Evolutionary conservation across 129 eudicot genomes (phyloP).

Genomic region (Lonicera japonica): DNA sequence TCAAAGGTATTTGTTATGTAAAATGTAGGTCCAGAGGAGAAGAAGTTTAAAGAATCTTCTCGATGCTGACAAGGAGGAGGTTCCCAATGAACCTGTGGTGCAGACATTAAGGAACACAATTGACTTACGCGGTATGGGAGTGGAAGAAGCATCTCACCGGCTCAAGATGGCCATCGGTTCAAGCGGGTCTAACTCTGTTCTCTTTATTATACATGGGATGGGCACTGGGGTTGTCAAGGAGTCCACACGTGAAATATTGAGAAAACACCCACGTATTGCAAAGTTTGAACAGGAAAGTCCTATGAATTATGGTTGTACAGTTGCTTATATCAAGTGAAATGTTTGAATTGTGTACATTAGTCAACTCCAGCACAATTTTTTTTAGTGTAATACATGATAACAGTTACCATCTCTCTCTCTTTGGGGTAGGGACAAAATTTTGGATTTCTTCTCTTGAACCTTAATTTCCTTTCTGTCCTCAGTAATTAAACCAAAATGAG

Average conservation of each 20-base stretch:
- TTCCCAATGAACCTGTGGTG: slow-evolving; percentile 46
- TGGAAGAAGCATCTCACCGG: slow-evolving; percentile 64
- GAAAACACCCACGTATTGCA: slow-evolving; percentile 60
- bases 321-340: slow-evolving; percentile 65
- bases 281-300: slow-evolving; percentile 93
- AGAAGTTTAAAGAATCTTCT: slow-evolving; percentile 32
- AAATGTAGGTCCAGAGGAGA: slow-evolving; percentile 37
- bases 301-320: slow-evolving; percentile 86
- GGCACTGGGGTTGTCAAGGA: slow-evolving; percentile 85
- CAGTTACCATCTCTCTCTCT: no score
- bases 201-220: slow-evolving; percentile 81
- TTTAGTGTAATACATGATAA: neutral
- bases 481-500: no score
- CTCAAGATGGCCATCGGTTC: slow-evolving; percentile 55
- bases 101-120: slow-evolving; percentile 81
- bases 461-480: no score
- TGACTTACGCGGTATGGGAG: slow-evolving; percentile 79
- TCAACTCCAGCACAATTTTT: neutral
- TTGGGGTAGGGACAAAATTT: no score
- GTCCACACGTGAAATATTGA: slow-evolving; percentile 42
- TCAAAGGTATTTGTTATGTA: neutral
- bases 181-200: slow-evolving; percentile 56
- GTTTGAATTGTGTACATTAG: neutral
- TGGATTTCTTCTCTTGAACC: no score
- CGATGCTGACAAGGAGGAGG: slow-evolving; percentile 25